phyloP scores from a whole-genome alignment of 352 stramenopile species.

The Globisporangium okanoganense region DNA sequence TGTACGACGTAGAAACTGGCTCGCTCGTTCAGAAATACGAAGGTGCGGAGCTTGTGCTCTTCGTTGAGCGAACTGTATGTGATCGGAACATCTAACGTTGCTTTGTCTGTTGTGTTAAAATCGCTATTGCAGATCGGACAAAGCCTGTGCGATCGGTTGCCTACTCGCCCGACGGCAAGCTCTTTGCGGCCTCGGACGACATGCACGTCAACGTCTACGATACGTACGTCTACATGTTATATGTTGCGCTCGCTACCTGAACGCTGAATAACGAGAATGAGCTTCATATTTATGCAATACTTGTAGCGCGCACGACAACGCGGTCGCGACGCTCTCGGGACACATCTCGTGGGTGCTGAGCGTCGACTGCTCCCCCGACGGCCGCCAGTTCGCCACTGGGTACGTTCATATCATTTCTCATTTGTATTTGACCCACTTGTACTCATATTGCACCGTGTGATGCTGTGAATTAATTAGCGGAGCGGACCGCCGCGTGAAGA shows the following conservation, averaged over 20 bases:
- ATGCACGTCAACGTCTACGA: constrained; percentile 93
- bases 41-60: constrained; percentile 26
- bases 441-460: background rate
- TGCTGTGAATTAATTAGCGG: constrained; percentile 32
- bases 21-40: constrained; percentile 84
- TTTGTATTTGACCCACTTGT: background rate
- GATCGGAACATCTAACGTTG: background rate
- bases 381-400: constrained; percentile 83
- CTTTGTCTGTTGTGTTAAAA: background rate
- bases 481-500: constrained; percentile 89
- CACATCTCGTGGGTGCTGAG: constrained; percentile 89
- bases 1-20: constrained; percentile 80
- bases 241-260: background rate
- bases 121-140: constrained; percentile 62
- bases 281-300: background rate
- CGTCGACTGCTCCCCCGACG: constrained; percentile 79
- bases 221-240: constrained; percentile 50
- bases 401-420: constrained; percentile 21
- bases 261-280: background rate
- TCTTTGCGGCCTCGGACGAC: constrained; percentile 89
- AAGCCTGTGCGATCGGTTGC: constrained; percentile 86
- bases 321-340: constrained; percentile 79
- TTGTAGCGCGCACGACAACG: constrained; percentile 60
- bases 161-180: constrained; percentile 81
- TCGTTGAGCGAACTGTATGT: background rate